Conservation (phyloP, 371 early-diverging fungal species). For the Furculomyces boomerangus region DNA sequence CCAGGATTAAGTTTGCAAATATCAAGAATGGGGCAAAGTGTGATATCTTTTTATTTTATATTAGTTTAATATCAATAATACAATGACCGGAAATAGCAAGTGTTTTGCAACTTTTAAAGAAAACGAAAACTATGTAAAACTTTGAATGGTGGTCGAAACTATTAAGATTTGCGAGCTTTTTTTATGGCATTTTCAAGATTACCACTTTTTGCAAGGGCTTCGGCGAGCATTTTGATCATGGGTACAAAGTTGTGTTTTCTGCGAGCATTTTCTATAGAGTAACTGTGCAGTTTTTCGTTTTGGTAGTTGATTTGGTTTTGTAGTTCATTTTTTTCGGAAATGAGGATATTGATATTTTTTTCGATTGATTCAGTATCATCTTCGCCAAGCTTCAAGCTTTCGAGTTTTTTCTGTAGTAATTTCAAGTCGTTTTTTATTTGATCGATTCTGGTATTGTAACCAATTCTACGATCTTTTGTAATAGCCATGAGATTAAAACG, state of each 20-base stretch:
- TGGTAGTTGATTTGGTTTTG: constrained; percentile 29
- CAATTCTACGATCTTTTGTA: constrained; percentile 39
- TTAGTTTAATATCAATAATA: too few species aligned
- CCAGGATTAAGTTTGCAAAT: too few species aligned
- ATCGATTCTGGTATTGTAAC: constrained; percentile 30
- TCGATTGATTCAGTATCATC: constrained; percentile 6
- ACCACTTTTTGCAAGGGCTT: constrained; percentile 42
- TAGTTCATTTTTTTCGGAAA: constrained; percentile 24
- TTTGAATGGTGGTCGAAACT: too few species aligned
- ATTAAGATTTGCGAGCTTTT: too few species aligned
- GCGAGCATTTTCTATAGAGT: constrained; percentile 48
- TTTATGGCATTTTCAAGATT: constrained; percentile 30
- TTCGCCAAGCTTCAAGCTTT: constrained; percentile 12
- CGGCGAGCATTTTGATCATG: constrained; percentile 42
- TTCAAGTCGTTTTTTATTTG: constrained; percentile 18
- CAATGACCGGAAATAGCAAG: too few species aligned
- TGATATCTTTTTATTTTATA: too few species aligned
- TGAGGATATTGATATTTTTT: constrained; percentile 18
- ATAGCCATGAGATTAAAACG: constrained; percentile 80
- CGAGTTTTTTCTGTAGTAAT: constrained; percentile 14
- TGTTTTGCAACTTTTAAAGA: too few species aligned
- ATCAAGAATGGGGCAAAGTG: too few species aligned
- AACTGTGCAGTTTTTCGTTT: constrained; percentile 21
- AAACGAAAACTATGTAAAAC: too few species aligned
- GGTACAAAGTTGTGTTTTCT: constrained; percentile 73